Evolutionary conservation across 1,284 basidiomycete species (phyloP), one percentile per base, ranked within the genome.

Genomic region (Leccinum subrobustum): DNA sequence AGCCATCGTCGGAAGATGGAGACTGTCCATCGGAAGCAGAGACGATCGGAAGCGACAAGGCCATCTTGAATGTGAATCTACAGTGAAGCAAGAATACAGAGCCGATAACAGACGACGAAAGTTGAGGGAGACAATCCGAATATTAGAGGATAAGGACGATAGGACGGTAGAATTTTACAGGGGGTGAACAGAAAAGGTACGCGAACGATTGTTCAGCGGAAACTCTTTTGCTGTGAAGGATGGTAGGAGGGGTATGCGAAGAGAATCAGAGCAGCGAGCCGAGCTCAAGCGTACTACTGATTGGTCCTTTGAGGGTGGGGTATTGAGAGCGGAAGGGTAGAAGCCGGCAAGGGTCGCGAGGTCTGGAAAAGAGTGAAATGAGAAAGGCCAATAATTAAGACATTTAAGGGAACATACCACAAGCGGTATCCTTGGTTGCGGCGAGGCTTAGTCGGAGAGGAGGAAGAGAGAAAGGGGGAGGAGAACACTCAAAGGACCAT

Each of bases 321-420:
- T 66, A 70, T 74, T 73, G 71, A 71, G 70, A 75, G 74, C 79
- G 83, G 82, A 73, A 69, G 70, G 76, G 76, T 75, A 83, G 88
- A 83, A 81, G 88, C 89, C 89, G 89, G 83, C 87, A 89, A 93
- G 93, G 92, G 93, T 94, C 93, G 92, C 92, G 93, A 95, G 91
- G 86, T 83, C 89, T 93, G 75, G 31, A 61, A 16, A 52, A 48
- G 8, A 27, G 52, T n/a, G 35, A 51, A 55, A 58, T 54, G 54
- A 56, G 44, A 35, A 11, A 11, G 25, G n/a, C 16, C 12, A 27
- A 27, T 27, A 6, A 18, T 35, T 35, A 35, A 35, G 29, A 29
- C 29, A 29, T 55, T 33, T 52, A 12, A 37, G 59, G 42, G 50
- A 58, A 65, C 66, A 39, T 59, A 88, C 88, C 75, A 83, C 89